A percentile compares a stretch with the other conserved stretches of the same genome.
Conservation (phyloP, 768 basidiomycete genomes). For the Lenzites betulinus region DNA sequence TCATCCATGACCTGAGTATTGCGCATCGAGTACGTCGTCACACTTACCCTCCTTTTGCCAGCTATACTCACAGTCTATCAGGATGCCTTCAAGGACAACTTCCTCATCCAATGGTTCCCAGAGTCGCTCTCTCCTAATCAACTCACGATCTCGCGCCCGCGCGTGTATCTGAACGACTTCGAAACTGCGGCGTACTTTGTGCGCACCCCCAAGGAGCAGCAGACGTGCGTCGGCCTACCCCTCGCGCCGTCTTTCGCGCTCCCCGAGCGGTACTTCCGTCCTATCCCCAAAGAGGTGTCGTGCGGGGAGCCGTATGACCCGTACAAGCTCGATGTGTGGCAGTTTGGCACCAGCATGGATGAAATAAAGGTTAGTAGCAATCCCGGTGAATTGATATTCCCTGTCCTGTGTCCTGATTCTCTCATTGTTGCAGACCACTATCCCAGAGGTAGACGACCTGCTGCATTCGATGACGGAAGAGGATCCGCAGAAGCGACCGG, state of each 20-base stretch:
- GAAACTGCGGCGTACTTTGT: conserved; percentile 1
- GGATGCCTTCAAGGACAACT: conserved; percentile 14
- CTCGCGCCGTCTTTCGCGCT: background rate
- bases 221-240: background rate
- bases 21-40: conserved; percentile 2
- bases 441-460: too few species aligned
- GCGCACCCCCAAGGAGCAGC: background rate
- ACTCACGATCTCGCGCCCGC: background rate
- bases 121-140: background rate
- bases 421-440: too few species aligned
- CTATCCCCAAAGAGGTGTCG: background rate
- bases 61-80: background rate
- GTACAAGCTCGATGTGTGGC: conserved; percentile 11
- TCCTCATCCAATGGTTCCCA: conserved; percentile 9
- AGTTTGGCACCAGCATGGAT: background rate
- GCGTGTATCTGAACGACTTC: conserved; percentile 10
- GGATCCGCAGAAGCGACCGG: too few species aligned
- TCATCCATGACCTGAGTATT: background rate
- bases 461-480: too few species aligned
- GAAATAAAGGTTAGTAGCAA: conserved; percentile 6
- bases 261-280: background rate
- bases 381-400: too few species aligned
- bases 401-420: too few species aligned
- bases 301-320: background rate
- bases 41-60: background rate